Conservation (phyloP, 441 rosid genomes). For the Pelargonium myrrhifolium region DNA sequence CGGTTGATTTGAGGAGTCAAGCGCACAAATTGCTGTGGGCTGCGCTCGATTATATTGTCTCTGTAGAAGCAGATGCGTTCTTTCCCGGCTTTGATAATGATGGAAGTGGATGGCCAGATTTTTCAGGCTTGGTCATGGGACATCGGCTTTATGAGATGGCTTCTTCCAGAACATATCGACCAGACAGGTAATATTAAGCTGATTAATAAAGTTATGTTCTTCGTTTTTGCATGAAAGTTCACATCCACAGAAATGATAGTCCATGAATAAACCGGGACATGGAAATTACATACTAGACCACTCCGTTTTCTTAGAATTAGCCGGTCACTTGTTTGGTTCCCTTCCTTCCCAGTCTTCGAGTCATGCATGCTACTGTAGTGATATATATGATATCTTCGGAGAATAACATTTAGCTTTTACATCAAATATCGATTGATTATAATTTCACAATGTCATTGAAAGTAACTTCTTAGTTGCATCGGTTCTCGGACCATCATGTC, state of each 20-base stretch:
- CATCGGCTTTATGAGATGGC: slow-evolving; percentile 76
- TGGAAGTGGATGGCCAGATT: slow-evolving; percentile 87
- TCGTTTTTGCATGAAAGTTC: background rate
- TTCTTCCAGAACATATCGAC: slow-evolving; percentile 22
- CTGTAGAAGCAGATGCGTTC: slow-evolving; percentile 87
- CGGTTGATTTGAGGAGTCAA: slow-evolving; percentile 62
- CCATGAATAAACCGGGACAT: background rate
- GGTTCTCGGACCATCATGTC: too few relatives aligned
- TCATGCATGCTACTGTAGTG: too few relatives aligned
- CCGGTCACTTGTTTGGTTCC: too few relatives aligned
- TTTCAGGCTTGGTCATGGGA: slow-evolving; percentile 95
- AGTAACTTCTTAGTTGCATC: too few relatives aligned
- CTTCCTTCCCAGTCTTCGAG: too few relatives aligned
- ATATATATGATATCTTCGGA: too few relatives aligned
- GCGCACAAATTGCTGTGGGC: slow-evolving; percentile 93
- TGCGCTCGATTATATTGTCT: slow-evolving; percentile 86
- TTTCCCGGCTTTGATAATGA: slow-evolving; percentile 85
- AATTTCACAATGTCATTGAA: too few relatives aligned
- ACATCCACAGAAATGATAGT: background rate
- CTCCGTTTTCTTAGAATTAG: too few relatives aligned
- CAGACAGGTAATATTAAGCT: slow-evolving; percentile 5
- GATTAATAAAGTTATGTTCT: background rate
- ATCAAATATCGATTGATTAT: too few relatives aligned
- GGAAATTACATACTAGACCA: background rate
- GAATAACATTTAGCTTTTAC: too few relatives aligned